These are phyloP conservation scores for Fistulifera solaris DNA, from an alignment of 108 stramenopile genomes.

Conservation along the genomic window DNA sequence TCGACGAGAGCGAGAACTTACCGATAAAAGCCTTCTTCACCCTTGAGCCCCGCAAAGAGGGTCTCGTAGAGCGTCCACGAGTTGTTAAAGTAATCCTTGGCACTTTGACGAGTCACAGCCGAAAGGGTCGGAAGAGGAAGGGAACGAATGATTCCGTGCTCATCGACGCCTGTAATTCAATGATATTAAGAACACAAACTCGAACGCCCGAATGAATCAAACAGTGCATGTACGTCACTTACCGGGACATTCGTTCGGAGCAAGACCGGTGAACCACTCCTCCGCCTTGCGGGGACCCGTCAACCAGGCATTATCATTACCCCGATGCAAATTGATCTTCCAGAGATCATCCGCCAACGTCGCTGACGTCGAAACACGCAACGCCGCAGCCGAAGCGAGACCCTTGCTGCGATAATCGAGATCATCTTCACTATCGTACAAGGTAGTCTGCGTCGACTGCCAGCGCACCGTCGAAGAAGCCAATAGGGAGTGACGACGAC, in stretches of 20 bases:
- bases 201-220: not conserved
- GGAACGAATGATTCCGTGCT: conserved; percentile 43
- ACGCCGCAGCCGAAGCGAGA: conserved; percentile 17
- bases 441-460: conserved; percentile 35
- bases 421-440: conserved; percentile 27
- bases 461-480: conserved; percentile 11
- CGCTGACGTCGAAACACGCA: conserved; percentile 11
- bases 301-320: conserved; percentile 52
- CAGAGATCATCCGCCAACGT: conserved; percentile 37
- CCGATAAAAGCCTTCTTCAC: conserved; percentile 84
- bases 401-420: conserved; percentile 7
- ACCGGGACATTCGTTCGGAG: conserved; percentile 52
- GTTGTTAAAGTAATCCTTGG: conserved; percentile 87
- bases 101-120: conserved; percentile 56
- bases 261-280: conserved; percentile 68
- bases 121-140: conserved; percentile 61
- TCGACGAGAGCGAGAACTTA: conserved; percentile 8
- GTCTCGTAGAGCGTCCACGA: conserved; percentile 87
- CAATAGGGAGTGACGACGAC: not conserved
- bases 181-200: not conserved
- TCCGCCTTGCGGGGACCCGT: conserved; percentile 39
- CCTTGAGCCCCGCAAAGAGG: conserved; percentile 82
- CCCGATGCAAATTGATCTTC: conserved; percentile 69
- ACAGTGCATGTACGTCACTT: conserved; percentile 3
- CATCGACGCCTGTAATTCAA: conserved; percentile 29